phyloP scores from a whole-genome alignment of 176 grass and related monocot species.

The Puccinellia tenuiflora region DNA sequence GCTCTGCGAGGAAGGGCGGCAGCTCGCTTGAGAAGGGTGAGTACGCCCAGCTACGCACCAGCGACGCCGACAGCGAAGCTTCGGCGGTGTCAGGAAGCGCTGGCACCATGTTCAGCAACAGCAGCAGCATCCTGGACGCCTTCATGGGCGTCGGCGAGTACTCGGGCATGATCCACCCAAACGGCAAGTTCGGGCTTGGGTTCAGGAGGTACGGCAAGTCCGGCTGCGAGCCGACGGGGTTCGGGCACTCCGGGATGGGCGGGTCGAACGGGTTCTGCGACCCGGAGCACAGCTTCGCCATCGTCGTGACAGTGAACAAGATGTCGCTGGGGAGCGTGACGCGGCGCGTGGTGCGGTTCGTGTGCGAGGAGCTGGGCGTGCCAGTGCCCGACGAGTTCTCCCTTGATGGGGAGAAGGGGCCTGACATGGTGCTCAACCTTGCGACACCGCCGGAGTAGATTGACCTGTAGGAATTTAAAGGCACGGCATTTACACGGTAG shows the following conservation, averaged over 20 bases:
- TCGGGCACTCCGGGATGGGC: constrained; percentile 85
- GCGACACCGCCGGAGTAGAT: background rate
- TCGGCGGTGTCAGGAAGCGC: background rate
- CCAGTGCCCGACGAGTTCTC: constrained; percentile 86
- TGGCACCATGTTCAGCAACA: constrained; percentile 46
- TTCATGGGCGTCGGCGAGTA: constrained; percentile 64
- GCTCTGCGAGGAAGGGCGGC: constrained; percentile 15
- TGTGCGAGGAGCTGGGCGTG: constrained; percentile 70
- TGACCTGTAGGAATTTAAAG: background rate
- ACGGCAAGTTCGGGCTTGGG: constrained; percentile 78
- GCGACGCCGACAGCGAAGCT: constrained; percentile 10
- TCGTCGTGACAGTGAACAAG: constrained; percentile 89
- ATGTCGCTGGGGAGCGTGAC: constrained; percentile 73
- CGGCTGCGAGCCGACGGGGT: constrained; percentile 26
- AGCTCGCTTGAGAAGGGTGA: background rate
- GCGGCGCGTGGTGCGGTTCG: constrained; percentile 56
- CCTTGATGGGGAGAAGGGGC: constrained; percentile 62
- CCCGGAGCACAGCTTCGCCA: constrained; percentile 60
- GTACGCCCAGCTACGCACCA: constrained; percentile 1
- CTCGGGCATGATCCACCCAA: constrained; percentile 38
- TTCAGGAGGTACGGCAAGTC: constrained; percentile 61
- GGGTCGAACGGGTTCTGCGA: constrained; percentile 82
- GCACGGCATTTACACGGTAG: background rate
- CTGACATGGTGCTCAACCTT: constrained; percentile 77
- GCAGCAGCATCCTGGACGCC: constrained; percentile 37